Base-by-base conservation (phyloP, 2,329 filamentous ascomycete genomes). In the Sporothrix luriei region DNA sequence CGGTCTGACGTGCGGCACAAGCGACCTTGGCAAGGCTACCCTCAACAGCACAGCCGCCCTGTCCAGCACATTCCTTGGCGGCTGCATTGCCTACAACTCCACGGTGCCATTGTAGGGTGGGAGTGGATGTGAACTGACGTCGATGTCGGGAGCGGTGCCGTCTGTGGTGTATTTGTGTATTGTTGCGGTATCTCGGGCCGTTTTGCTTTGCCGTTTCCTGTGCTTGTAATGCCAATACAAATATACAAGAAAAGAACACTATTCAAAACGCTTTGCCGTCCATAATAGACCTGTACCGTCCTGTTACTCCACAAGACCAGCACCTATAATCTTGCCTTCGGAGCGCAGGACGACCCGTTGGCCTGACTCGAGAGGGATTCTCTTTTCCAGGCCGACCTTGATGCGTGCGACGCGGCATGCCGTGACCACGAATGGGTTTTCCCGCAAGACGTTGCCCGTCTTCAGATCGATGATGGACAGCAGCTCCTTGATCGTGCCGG, bases 311-410 rank as follows among this genome's bases (percentile, higher is more conserved):
- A 98, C 80, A 73, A 97, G 81, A 1, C 95, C 95, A 49, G 94
- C 93, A 13, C 93, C 95, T 71, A 98, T 86, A 1, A 95, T 98
- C 74, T 90, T 87, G 1, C 95, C 95, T 66, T 88, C 88, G 73
- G 88, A 88, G 71, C 95, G 84, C 66, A 99, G 80, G 38, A 98
- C 91, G 57, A 99, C 88, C 74, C 93, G 86, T 73, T 90, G 89
- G 0, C 91, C 92, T 19, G 86, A 84, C 79, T 97, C 95, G 61
- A 98, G 79, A 19, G 95, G 93, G 68, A 95, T 87, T 73, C 89
- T 89, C 26, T 84, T 82, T 65, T 90, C 88, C 75, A 97, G 81
- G 77, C 91, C 90, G 33, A 98, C 87, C 69, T 88, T 83, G 1
- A 97, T 85, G 71, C 92, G 85, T 5, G 93, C 94, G 68, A 97